Conservation (phyloP, 805 yeast species). For the Pichia heedii region DNA sequence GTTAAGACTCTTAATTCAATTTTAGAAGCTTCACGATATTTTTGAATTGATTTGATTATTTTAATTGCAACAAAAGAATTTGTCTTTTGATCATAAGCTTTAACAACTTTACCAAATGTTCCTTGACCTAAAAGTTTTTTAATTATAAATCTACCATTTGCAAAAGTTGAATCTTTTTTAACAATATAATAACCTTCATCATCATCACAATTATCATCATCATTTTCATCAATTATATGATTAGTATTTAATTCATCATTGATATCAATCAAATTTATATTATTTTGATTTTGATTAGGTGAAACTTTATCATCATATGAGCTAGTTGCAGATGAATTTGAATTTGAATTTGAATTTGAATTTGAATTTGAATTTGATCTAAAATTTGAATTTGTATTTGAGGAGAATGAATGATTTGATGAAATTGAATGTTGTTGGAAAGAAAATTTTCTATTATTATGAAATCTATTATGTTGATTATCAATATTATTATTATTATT, state of each 20-base stretch:
- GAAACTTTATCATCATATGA: slow-evolving; percentile 5
- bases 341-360: not conserved
- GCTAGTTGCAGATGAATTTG: slow-evolving; percentile 14
- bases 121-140: slow-evolving; percentile 77
- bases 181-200: slow-evolving; percentile 70
- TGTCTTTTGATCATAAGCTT: slow-evolving; percentile 61
- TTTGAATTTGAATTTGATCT: not conserved
- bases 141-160: slow-evolving; percentile 64
- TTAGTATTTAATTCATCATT: not conserved
- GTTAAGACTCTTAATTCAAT: slow-evolving; percentile 80
- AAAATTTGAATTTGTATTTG: too few relatives aligned
- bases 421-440: slow-evolving; percentile 1
- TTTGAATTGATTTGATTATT: slow-evolving; percentile 83
- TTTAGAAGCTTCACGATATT: slow-evolving; percentile 91
- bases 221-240: not conserved
- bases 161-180: slow-evolving; percentile 48
- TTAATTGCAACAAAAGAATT: slow-evolving; percentile 75
- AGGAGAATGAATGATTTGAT: not conserved
- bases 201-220: slow-evolving; percentile 41
- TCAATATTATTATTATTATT: not conserved
- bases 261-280: not conserved
- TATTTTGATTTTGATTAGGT: not conserved
- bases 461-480: slow-evolving; percentile 21
- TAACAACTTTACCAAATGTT: slow-evolving; percentile 83
- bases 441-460: slow-evolving; percentile 5